Evolutionary conservation across 768 basidiomycete genomes (phyloP).

Genomic region (Dentipellis sp.): DNA sequence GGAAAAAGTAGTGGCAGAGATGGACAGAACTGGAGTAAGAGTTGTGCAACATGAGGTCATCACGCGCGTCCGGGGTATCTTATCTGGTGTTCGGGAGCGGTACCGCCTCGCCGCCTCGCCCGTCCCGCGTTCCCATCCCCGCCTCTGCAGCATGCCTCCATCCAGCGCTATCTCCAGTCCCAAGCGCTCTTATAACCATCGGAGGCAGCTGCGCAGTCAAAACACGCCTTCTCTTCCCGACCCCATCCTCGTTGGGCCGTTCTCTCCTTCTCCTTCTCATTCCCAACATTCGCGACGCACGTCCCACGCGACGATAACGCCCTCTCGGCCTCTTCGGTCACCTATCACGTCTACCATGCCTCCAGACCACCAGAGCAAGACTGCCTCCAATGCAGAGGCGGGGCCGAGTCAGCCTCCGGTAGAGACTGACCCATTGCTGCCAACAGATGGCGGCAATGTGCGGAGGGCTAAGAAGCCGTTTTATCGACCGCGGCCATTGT

Average conservation of each 20-base stretch:
- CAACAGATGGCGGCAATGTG: conserved; percentile 4
- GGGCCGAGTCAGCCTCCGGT: background rate
- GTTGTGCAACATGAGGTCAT: background rate
- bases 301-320: background rate
- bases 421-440: conserved; percentile 12
- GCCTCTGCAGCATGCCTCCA: background rate
- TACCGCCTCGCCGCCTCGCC: background rate
- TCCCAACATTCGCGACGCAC: background rate
- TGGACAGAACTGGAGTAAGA: no score
- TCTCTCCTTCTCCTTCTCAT: background rate
- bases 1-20: background rate
- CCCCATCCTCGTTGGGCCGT: background rate
- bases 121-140: background rate
- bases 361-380: background rate
- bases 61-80: background rate
- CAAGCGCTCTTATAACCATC: background rate
- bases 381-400: background rate
- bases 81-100: background rate
- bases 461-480: conserved; percentile 32
- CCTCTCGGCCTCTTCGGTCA: background rate
- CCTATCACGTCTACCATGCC: background rate
- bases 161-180: background rate
- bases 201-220: background rate
- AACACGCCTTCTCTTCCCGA: background rate
- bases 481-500: conserved; percentile 40